These are phyloP conservation scores for Dissoconium aciculare DNA, from an alignment of 2,329 filamentous ascomycete species.

Conservation along the genomic window DNA sequence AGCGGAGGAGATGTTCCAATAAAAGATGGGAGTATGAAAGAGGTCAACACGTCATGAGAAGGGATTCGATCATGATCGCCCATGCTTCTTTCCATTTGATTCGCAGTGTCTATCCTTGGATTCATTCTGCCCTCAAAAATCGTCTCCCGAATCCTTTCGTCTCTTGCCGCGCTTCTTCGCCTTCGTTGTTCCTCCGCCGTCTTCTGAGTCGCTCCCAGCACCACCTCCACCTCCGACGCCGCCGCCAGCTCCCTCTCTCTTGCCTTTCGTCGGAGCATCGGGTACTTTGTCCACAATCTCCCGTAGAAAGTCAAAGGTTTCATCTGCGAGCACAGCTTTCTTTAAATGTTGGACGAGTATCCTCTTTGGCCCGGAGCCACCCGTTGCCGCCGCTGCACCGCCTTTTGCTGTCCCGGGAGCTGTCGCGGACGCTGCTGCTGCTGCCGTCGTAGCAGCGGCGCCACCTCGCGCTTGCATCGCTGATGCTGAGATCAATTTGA, in stretches of 20 bases:
- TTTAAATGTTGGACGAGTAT: slow-evolving; percentile 87
- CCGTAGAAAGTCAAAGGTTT: slow-evolving; percentile 84
- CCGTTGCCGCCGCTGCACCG: slow-evolving; percentile 4
- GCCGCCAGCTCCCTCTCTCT: slow-evolving; percentile 20
- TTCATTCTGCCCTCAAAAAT: too few species aligned
- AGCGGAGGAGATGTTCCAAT: too few species aligned
- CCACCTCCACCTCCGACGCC: too few species aligned
- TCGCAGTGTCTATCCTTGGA: too few species aligned
- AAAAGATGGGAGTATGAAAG: too few species aligned
- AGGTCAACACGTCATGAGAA: too few species aligned
- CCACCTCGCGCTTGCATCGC: slow-evolving; percentile 57
- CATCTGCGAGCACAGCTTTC: slow-evolving; percentile 71
- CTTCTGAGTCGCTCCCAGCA: slow-evolving; percentile 17
- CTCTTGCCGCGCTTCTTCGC: slow-evolving; percentile 15
- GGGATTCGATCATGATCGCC: too few species aligned
- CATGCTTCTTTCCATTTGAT: too few species aligned
- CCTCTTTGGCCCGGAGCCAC: slow-evolving; percentile 49
- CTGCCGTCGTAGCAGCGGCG: slow-evolving; percentile 26
- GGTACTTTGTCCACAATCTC: slow-evolving; percentile 82
- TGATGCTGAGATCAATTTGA: slow-evolving; percentile 76
- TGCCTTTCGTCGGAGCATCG: slow-evolving; percentile 41
- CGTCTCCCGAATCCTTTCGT: slow-evolving; percentile 19
- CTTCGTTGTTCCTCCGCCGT: slow-evolving; percentile 8
- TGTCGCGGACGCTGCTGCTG: slow-evolving; percentile 29
- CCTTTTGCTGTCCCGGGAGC: slow-evolving; percentile 3